These are phyloP conservation scores for Ormosia semicastrata DNA, from an alignment of 306 rosid species.

Conservation along the genomic window DNA sequence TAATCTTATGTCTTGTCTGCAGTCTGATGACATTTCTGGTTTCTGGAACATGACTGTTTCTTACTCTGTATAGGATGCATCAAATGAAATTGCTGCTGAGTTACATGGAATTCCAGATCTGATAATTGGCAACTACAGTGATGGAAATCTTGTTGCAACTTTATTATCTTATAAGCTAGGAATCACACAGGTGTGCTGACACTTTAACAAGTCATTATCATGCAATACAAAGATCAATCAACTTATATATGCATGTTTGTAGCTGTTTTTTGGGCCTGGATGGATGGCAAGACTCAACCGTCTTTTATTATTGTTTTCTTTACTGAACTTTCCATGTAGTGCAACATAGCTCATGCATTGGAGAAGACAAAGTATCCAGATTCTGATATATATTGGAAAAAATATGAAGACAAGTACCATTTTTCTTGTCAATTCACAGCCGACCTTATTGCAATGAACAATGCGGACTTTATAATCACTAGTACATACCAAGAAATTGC, in stretches of 20 bases:
- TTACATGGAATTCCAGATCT: conserved; percentile 48
- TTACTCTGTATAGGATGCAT: conserved; percentile 25
- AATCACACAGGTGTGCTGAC: conserved; percentile 44
- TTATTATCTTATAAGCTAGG: conserved; percentile 43
- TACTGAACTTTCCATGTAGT: conserved; percentile 38
- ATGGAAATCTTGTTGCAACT: conserved; percentile 54
- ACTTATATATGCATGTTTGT: neutral
- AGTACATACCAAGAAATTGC: conserved; percentile 91
- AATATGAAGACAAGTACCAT: conserved; percentile 70
- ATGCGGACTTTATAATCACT: conserved; percentile 79
- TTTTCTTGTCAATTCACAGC: conserved; percentile 82
- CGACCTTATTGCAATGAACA: conserved; percentile 72
- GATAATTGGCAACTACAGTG: conserved; percentile 47
- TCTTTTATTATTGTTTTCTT: neutral
- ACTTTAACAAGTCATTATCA: neutral
- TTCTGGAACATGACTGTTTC: neutral
- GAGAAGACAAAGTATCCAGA: conserved; percentile 79
- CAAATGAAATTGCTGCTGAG: conserved; percentile 43
- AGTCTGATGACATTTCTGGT: neutral
- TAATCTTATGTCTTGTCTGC: neutral
- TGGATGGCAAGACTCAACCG: neutral
- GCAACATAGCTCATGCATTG: conserved; percentile 76
- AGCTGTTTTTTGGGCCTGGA: neutral
- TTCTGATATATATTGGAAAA: conserved; percentile 74
- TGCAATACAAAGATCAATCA: neutral